phyloP scores from a whole-genome alignment of 768 basidiomycete species.

The Naganishia vishniacii region DNA sequence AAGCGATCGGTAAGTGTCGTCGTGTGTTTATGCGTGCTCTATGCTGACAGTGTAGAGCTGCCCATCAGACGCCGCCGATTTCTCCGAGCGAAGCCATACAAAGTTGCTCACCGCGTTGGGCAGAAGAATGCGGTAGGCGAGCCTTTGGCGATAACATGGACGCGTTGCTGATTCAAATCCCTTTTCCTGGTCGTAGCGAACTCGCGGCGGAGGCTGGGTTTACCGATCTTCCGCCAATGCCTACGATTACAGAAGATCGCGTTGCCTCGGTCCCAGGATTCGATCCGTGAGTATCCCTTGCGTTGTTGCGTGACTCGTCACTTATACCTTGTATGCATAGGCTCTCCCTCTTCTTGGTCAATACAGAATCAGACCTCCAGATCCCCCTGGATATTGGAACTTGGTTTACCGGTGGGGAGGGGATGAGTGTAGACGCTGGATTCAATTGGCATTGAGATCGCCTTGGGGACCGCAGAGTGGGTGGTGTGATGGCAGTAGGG shows the following conservation, averaged over 20 bases:
- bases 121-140: background rate
- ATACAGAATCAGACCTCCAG: background rate
- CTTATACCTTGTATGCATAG: background rate
- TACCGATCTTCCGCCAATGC: background rate
- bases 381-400: background rate
- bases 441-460: background rate
- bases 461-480: too few relatives aligned
- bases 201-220: background rate
- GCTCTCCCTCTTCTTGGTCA: background rate
- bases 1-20: constrained; percentile 1
- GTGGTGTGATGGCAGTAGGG: too few relatives aligned
- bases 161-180: too few relatives aligned
- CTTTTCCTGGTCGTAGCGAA: too few relatives aligned
- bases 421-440: background rate
- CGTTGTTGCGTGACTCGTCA: background rate
- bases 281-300: background rate
- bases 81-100: constrained; percentile 1
- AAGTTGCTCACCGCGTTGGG: background rate
- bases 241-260: background rate
- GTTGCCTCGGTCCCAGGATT: background rate
- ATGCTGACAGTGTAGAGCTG: background rate
- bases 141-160: too few relatives aligned
- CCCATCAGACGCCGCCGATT: constrained; percentile 6
- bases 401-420: background rate
- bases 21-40: background rate